Evolutionary conservation across 2,329 filamentous ascomycete genomes (phyloP).

Genomic region (Mycocentrospora acerina): DNA sequence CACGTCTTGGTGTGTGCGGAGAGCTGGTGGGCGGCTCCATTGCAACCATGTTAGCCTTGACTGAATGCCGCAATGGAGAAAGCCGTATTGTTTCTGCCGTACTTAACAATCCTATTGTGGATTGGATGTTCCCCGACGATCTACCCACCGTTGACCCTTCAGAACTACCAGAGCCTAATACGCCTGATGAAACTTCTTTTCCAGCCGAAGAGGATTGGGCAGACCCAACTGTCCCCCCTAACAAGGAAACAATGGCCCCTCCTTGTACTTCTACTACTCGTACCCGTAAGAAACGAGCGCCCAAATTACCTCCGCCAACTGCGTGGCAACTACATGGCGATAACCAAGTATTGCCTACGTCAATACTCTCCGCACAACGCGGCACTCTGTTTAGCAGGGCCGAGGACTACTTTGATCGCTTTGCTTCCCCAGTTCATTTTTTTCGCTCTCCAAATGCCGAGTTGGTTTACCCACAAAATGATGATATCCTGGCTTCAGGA

Average conservation of each 20-base stretch:
- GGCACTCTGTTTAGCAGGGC: conserved; percentile 44
- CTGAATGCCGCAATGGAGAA: conserved; percentile 48
- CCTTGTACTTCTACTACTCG: conserved; percentile 5
- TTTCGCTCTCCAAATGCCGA: conserved; percentile 49
- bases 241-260: conserved; percentile 7
- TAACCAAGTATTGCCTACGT: conserved; percentile 26
- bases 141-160: conserved; percentile 21
- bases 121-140: conserved; percentile 49
- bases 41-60: conserved; percentile 52
- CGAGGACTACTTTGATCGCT: conserved; percentile 51
- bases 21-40: conserved; percentile 52
- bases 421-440: conserved; percentile 53
- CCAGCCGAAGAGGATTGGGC: conserved; percentile 32
- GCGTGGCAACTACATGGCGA: conserved; percentile 33
- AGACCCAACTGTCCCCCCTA: conserved; percentile 9
- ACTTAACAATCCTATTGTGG: conserved; percentile 50
- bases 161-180: conserved; percentile 32
- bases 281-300: conserved; percentile 17
- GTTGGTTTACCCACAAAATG: conserved; percentile 24
- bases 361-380: conserved; percentile 37
- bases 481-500: conserved; percentile 28
- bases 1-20: conserved; percentile 48
- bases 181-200: conserved; percentile 33
- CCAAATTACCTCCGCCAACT: conserved; percentile 19
- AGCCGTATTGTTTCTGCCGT: conserved; percentile 48